Base-by-base conservation (phyloP, 2,329 filamentous ascomycete genomes). In the Colletotrichum sublineola region DNA sequence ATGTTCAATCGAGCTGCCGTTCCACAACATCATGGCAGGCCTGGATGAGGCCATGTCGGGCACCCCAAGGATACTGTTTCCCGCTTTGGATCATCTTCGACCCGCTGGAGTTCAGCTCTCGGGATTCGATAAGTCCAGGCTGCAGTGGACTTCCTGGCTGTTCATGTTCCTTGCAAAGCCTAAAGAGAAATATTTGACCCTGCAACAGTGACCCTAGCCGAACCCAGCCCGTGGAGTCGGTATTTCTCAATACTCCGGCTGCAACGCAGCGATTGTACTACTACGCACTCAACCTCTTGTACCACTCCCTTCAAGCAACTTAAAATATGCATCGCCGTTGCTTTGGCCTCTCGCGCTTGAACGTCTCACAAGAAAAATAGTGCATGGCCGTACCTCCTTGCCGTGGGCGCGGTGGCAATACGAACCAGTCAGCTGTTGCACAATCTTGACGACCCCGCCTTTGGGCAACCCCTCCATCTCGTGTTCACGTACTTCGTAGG, bases 401-500 rank as follows among this genome's bases (percentile, higher is more conserved):
- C 31, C 1, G 15, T 31, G 36, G 46, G 20, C 40, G 61, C 40
- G 50, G 40, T 31, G 46, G 46, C 53, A 14, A 33, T 15, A 55
- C 66, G 60, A 48, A 20, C 66, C 69, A 65, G 66, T 64, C 55
- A 62, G 53, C 60, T 40, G 40, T 42, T 48, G 60, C 44, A 62
- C 36, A 55, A 24, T 33, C 66, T 46, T 38, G 31, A 20, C 29
- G 40, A 63, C 68, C 68, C 65, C 68, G 58, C 68, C 67, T 55
- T 31, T 46, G 38, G 46, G n/a, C 31, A 20, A 38, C 63, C 56
- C 52, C 42, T 71, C 68, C 33, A 50, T 56, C 40, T 67, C 63
- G 56, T 62, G 52, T 56, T 68, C 24, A 24, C 24, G 24, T 24
- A 24, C 40, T 67, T 38, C 58, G 46, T 46, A 46, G 50, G 50